Base-by-base conservation (phyloP, 2,329 filamentous ascomycete genomes). In the Taxawa tesnikishii region DNA sequence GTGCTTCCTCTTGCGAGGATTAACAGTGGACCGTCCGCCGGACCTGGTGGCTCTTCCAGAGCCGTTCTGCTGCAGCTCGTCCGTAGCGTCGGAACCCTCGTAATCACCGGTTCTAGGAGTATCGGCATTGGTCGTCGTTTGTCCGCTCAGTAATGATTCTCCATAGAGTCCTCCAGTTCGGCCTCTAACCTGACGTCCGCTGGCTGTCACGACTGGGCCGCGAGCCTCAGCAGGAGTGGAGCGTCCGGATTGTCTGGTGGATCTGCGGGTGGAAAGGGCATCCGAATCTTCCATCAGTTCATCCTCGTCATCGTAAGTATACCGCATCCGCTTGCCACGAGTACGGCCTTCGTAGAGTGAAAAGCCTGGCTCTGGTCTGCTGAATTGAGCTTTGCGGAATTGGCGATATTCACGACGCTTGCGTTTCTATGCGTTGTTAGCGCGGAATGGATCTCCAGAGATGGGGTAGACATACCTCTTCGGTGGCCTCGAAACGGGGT, bases 331-430 rank as follows among this genome's bases (percentile, higher is more conserved):
- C 65, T 98, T 96, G 35, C 90, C 90, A 37, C 90, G 76, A 4
- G 92, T 98, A 32, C 90, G 83, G 30, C 90, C 90, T 61, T 98
- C 90, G 54, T 98, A 98, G 36, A 93, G 66, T 1, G 87, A 94
- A 52, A 88, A 92, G 4, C 85, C 85, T 7, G 81, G 79, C 45
- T 94, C 87, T 5, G 85, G 84, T 4, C 85, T 75, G 43, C 80
- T 72, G 59, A 96, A 96, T 37, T 82, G 79, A 39, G 88, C 83
- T 50, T 88, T 88, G 41, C 83, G 83, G 46, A 75, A 70, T 51
- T 83, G 73, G 11, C 90, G 79, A 49, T 98, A 96, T 48, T 98
- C 90, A 36, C 90, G 80, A 27, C 87, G 80, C 56, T 79, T 84
- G 34, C 90, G 83, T 70, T 94, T 96, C 82, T 88, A 43, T 15